Evolutionary conservation across 2,329 filamentous ascomycete genomes (phyloP).

Genomic region (Penicillium capsulatum): DNA sequence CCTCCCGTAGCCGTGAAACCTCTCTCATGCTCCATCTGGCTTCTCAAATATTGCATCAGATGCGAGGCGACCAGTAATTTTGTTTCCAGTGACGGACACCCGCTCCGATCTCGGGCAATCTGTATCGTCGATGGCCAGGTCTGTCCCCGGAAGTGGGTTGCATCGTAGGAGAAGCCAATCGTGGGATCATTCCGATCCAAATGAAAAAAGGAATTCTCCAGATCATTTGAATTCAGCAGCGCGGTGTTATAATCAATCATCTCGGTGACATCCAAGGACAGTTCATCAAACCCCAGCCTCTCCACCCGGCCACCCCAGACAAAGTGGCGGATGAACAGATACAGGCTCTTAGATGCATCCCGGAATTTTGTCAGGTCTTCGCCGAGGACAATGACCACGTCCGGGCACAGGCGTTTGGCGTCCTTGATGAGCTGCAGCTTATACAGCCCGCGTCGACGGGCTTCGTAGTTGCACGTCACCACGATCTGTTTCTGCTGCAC

Average conservation of each 20-base stretch:
- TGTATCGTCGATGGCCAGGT: conserved; percentile 45
- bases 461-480: conserved; percentile 91
- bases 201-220: conserved; percentile 72
- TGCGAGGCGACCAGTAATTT: conserved; percentile 76
- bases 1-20: conserved; percentile 87
- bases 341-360: conserved; percentile 77
- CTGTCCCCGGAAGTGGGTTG: conserved; percentile 62
- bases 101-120: conserved; percentile 16
- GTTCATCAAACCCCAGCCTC: conserved; percentile 83
- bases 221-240: conserved; percentile 63
- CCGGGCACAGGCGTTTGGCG: conserved; percentile 73
- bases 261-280: conserved; percentile 77
- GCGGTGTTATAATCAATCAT: conserved; percentile 76
- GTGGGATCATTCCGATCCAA: conserved; percentile 70
- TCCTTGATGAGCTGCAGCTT: conserved; percentile 86
- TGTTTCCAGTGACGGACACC: conserved; percentile 42
- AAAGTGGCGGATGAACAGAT: conserved; percentile 65
- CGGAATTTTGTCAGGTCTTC: conserved; percentile 84
- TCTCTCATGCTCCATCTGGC: conserved; percentile 66
- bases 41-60: conserved; percentile 69
- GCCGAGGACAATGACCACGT: conserved; percentile 78
- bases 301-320: conserved; percentile 78
- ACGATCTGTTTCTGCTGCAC: conserved; percentile 91
- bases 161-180: conserved; percentile 74
- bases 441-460: conserved; percentile 59